phyloP scores from a whole-genome alignment of 441 rosid genomes.

The Adansonia madagascariensis region DNA sequence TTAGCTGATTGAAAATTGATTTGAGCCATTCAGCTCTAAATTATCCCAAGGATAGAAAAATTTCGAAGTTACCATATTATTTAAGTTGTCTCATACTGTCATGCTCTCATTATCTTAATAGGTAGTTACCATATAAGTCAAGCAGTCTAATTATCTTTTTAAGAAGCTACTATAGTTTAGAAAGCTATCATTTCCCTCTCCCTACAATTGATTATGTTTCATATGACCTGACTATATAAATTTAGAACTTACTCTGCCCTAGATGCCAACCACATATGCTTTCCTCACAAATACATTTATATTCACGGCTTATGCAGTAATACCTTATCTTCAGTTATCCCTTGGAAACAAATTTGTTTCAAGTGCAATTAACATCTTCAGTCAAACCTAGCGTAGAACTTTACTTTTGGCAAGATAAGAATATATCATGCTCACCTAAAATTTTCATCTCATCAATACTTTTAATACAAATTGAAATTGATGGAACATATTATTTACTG shows the following conservation, averaged over 20 bases:
- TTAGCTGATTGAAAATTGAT: conserved; percentile 7
- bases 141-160: neutral
- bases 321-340: conserved; percentile 3
- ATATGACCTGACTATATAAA: neutral
- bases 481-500: neutral
- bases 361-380: neutral
- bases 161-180: neutral
- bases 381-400: neutral
- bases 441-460: conserved; percentile 8
- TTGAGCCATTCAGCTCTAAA: conserved; percentile 5
- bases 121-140: neutral
- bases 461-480: conserved; percentile 5
- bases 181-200: neutral
- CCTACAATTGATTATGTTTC: neutral
- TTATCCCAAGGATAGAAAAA: neutral
- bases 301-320: neutral
- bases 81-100: neutral
- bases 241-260: conserved; percentile 3
- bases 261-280: conserved; percentile 5
- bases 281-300: conserved; percentile 3
- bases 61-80: conserved; percentile 1
- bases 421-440: conserved; percentile 1
- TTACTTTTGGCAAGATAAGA: conserved; percentile 14
- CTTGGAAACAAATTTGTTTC: conserved; percentile 1
- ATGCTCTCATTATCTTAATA: conserved; percentile 6